Conservation (phyloP, 2,329 filamentous ascomycete species). For the Teratosphaeria epicoccoides region DNA sequence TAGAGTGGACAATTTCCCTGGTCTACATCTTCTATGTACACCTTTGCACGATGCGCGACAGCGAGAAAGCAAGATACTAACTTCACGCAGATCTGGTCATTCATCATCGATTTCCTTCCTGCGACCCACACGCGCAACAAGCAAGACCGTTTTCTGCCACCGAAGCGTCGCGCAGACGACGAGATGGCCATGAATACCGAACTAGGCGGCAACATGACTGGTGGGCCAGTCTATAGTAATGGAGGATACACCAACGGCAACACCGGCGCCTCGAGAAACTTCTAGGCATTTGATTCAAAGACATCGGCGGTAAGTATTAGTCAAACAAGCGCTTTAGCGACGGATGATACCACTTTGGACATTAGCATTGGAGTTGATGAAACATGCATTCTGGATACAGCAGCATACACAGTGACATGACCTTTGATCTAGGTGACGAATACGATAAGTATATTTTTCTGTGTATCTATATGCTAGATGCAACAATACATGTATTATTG, state of each 20-base stretch:
- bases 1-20: constrained; percentile 73
- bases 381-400: not conserved
- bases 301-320: too few species aligned
- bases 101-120: constrained; percentile 77
- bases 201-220: constrained; percentile 17
- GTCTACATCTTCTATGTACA: constrained; percentile 82
- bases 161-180: constrained; percentile 28
- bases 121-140: constrained; percentile 52
- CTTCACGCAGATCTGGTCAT: constrained; percentile 29
- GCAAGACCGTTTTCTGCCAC: constrained; percentile 21
- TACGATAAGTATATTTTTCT: not conserved
- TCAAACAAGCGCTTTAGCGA: too few species aligned
- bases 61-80: not conserved
- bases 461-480: too few species aligned
- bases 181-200: constrained; percentile 21
- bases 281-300: too few species aligned
- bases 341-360: not conserved
- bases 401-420: not conserved
- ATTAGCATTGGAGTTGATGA: not conserved
- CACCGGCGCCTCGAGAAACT: not conserved
- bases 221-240: constrained; percentile 23
- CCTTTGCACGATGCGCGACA: not conserved
- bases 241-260: constrained; percentile 9
- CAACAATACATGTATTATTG: too few species aligned
- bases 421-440: not conserved